Base-by-base conservation (phyloP, 1,139 yeast species). In the Candida frijolesensis region DNA sequence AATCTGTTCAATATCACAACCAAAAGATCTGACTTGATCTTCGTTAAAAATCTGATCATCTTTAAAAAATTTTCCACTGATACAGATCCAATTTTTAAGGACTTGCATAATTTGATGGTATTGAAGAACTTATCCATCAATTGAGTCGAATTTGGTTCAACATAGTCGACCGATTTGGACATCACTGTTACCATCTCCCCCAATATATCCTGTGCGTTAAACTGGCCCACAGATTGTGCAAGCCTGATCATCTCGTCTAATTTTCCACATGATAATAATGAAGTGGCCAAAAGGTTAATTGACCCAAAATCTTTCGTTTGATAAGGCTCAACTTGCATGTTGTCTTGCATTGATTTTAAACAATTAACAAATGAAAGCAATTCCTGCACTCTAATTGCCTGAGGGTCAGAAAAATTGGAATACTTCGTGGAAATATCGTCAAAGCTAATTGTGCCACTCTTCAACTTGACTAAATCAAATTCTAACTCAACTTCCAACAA, bases 1-100 rank as follows among this genome's bases (percentile, higher is more conserved):
- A 74, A 59, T 53, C 72, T 69, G 43, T 59, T 62, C 42, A 70
- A 56, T 35, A 76, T 55, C 22, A 72, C 53, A 42, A 66, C 63
- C 53, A 75, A 62, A 8, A 59, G 50, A 4, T 65, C 68, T 14
- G 70, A 65, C 14, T 62, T 59, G 14, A 59, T 57, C 3, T 56
- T 44, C 0, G 72, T 61, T 51, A 75, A 65, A 35, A 73, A 60
- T 25, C 60, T 52, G 27, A 75, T 63, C 1, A 74, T 55, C 11
- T 56, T 57, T 11, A 54, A 46, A 41, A 76, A 64, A 45, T 69
- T 68, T 4, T 57, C 54, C 3, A 60, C 55, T 1, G 67, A 58
- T 16, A 74, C 53, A 14, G 55, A 50, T 18, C 54, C 58, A 45
- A 64, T 49, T 3, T 58, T 52, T 5, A 63, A 53, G 4, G 58